Evolutionary conservation across 2,329 filamentous ascomycete genomes (phyloP), one percentile per base, ranked within the genome.

Genomic region (Parasarocladium wereldwijsianum): DNA sequence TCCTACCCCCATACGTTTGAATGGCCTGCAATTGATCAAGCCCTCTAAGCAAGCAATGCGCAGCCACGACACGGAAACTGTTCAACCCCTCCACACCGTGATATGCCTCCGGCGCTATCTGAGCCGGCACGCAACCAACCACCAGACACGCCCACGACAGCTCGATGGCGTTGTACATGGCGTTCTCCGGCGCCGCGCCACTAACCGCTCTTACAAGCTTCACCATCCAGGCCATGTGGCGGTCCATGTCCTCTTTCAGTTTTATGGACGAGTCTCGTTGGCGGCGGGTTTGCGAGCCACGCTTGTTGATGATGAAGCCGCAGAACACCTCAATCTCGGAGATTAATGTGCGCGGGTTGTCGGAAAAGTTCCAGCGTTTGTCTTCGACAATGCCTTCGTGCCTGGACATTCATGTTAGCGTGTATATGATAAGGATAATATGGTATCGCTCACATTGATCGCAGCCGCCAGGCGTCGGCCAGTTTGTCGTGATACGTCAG

Each of bases 261-360:
- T 62, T 62, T 26, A 57, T 47, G 2, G 65, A 69, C 2, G 53
- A 51, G 26, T 71, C 66, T 3, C 64, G 57, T 38, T 70, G 63
- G 3, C 62, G 58, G 8, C 50, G 49, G 1, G 58, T 66, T 43
- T 66, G 66, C 0, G 50, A 39, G 0, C 65, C 65, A 0, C 44
- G 48, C 36, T 58, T 63, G 44, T 64, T 69, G 23, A 68, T 45
- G n/a, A 71, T 59, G n/a, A 54, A 58, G 7, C 66, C 67, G 15
- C 64, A 65, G 31, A 70, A 69, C 0, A 66, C 62, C 34, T 71
- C 67, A 0, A 65, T 46, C 39, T 71, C 67, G 0, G 47, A 55
- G 6, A 71, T 47, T 0, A 49, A 47, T 12, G 45, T 44, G 6
- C 52, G 50, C 0, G 63, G 54, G 24, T 64, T 61, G 5, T 66